Conservation (phyloP, 345 rosid species). For the Reutealis trisperma region DNA sequence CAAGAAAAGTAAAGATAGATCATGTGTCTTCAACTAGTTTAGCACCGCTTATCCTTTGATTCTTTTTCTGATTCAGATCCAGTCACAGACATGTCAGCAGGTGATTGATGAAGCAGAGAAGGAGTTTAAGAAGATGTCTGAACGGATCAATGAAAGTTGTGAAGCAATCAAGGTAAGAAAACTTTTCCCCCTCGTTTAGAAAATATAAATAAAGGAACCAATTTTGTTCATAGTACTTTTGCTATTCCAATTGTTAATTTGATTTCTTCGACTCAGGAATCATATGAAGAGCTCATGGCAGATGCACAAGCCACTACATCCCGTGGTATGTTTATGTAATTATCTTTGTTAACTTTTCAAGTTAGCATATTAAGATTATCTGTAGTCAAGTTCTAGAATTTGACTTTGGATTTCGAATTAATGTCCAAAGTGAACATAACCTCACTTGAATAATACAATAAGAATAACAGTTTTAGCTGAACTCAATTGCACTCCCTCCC, state of each 20-base stretch:
- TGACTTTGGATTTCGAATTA: neutral
- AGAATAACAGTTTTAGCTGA: neutral
- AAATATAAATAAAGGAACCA: neutral
- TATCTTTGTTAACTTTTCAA: neutral
- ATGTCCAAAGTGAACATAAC: neutral
- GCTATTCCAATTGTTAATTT: neutral
- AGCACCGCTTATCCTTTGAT: too few relatives aligned
- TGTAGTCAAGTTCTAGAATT: neutral
- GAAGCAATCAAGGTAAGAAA: constrained; percentile 47
- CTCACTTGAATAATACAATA: neutral
- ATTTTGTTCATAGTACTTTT: neutral
- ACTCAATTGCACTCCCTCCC: neutral
- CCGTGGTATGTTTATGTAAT: constrained; percentile 28
- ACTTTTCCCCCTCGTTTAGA: neutral
- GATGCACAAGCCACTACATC: constrained; percentile 47
- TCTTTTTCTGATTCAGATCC: constrained; percentile 30
- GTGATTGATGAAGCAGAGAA: constrained; percentile 49
- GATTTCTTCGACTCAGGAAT: constrained; percentile 31
- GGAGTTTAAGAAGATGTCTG: constrained; percentile 47
- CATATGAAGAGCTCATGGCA: constrained; percentile 46
- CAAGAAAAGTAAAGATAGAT: too few relatives aligned
- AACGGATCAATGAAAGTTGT: constrained; percentile 38
- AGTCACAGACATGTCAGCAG: constrained; percentile 49
- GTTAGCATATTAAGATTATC: neutral
- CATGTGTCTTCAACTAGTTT: neutral